These are phyloP conservation scores for Elaphomyces granulatus DNA, from an alignment of 495 filamentous ascomycete species.

Conservation along the genomic window DNA sequence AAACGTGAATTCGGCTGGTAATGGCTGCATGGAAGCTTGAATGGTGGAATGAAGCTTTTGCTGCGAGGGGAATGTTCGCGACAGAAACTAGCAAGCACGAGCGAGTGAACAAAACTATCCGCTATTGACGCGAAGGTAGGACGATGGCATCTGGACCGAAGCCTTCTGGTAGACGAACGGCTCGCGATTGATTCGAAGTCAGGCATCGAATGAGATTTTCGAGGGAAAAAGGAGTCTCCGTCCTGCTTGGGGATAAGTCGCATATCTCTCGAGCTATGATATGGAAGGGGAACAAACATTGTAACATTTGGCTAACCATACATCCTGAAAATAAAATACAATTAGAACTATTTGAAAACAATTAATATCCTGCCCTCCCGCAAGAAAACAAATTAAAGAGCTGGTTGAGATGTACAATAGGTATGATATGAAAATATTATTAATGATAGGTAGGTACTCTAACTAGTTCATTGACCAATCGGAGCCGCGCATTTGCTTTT, in stretches of 20 bases:
- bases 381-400: too few relatives aligned
- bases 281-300: slow-evolving; percentile 47
- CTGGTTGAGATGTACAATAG: too few relatives aligned
- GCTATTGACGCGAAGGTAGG: slow-evolving; percentile 29
- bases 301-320: too few relatives aligned
- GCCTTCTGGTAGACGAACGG: slow-evolving; percentile 22
- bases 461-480: too few relatives aligned
- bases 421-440: too few relatives aligned
- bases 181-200: slow-evolving; percentile 13
- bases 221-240: slow-evolving; percentile 26
- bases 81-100: slow-evolving; percentile 50
- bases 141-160: slow-evolving; percentile 28
- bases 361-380: too few relatives aligned
- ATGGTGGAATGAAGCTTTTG: slow-evolving; percentile 20
- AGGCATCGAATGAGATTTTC: slow-evolving; percentile 20
- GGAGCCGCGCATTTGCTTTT: too few relatives aligned
- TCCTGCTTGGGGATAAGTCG: slow-evolving; percentile 33
- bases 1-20: too few relatives aligned
- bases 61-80: slow-evolving; percentile 34
- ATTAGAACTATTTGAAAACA: too few relatives aligned
- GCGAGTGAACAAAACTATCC: slow-evolving; percentile 46
- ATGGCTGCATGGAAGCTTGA: too few relatives aligned
- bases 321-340: too few relatives aligned
- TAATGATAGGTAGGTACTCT: too few relatives aligned
- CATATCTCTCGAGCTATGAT: slow-evolving; percentile 39